Evolutionary conservation across 192 early-diverging fungal genomes (phyloP), one percentile per base, ranked within the genome.

Genomic region (Coemansia sp.): DNA sequence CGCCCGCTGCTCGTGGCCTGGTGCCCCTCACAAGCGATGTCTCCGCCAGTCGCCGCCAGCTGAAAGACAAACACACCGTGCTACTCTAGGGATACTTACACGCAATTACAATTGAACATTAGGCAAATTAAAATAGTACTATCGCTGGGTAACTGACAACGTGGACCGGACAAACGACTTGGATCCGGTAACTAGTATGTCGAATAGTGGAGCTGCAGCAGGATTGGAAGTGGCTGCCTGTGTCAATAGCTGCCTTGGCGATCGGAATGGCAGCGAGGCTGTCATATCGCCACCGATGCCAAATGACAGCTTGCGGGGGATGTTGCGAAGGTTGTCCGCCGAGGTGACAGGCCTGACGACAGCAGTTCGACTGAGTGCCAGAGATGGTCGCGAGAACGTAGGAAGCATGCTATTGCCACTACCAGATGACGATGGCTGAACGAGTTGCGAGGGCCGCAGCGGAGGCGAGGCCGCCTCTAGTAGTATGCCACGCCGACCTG

Each of bases 141-240:
- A 62, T 36, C 59, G 62, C 37, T 78, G 67, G 8, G 62, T 36
- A 27, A 64, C 39, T 4, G 53, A 46, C 14, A 74, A 41, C 6
- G 72, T 68, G 1, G 78, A 68, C 43, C 68, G 78, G 12, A 81
- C 68, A 65, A 81, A 81, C 29, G 58, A 59, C 35, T 70, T 74
- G 3, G 78, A 71, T 3, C 78, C 78, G 7, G 73, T 75, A 8
- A 81, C 78, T 17, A 81, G 73, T 6, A 81, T 46, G 47, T 75
- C 73, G 29, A 62, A 53, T 22, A 32, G 66, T 1, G 71, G 54
- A 24, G 51, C 31, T 20, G 41, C 17, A 2, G 57, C 11, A 19
- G 6, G 15, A 15, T 12, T 11, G 37, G 32, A 35, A 6, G 59
- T 35, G 3, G 58, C 65, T 15, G 61, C 32, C 20, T 58, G 40